Base-by-base conservation (phyloP, 1,284 basidiomycete species). In the Leccinum brunneo-olivaceum region DNA sequence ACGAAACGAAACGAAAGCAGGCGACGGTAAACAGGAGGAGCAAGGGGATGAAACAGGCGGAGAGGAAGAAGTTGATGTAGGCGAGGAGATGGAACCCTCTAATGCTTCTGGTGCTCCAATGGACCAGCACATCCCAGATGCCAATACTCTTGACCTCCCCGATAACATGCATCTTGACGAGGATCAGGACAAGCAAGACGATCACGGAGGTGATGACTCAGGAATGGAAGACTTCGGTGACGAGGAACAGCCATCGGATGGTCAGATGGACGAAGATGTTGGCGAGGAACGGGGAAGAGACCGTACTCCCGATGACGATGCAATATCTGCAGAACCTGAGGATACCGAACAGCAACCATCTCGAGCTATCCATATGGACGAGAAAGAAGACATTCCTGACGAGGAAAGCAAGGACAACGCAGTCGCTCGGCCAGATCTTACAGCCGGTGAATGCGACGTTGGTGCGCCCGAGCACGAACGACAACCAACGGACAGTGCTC, bases 141-240 rank as follows among this genome's bases (percentile, higher is more conserved):
- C 81, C 6, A 74, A 92, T 42, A 81, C 79, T 4, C 73, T 95
- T 39, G 86, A 94, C 55, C 72, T 94, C 12, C 91, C 91, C 0
- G 89, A 92, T 29, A 82, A 91, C 53, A 71, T 94, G 62, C 71
- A 90, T 45, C 64, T 94, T 6, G 79, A 67, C n/a, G 61, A 52
- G 25, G 55, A 49, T 18, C 67, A 69, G 29, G 67, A 66, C 34
- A 68, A 67, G 16, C 48, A 43, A 14, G 63, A 66, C 27, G 60
- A 65, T 20, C 54, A 60, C n/a, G n/a, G n/a, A 2, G 53, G 12
- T 20, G 69, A 63, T 34, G 63, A 66, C 20, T 33, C 45, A 2
- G 62, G 57, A 3, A 64, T 68, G 49, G 66, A 68, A 36, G 68
- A 66, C 8, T 51, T 64, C 45, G 64, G 69, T n/a, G 71, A 67